phyloP scores from a whole-genome alignment of 306 rosid genomes.

The Comarum palustre region DNA sequence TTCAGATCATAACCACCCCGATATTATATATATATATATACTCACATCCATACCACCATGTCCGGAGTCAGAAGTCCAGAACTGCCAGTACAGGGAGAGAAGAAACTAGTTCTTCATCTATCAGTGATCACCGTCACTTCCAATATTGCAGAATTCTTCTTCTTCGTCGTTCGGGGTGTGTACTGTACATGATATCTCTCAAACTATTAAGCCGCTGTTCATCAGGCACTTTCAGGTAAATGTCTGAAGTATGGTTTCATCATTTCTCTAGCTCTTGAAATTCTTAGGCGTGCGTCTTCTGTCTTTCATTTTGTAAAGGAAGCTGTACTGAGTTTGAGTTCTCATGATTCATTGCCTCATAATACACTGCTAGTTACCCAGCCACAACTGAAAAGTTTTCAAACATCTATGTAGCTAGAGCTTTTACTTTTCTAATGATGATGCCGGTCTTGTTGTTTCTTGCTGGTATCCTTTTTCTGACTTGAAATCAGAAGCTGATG shows the following conservation, averaged over 20 bases:
- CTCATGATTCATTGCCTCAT: neutral
- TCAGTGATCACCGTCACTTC: neutral
- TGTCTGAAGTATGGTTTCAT: neutral
- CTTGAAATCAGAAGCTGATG: neutral
- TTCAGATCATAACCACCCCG: neutral
- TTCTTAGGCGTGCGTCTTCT: neutral
- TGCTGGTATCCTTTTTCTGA: neutral
- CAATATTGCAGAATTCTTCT: neutral
- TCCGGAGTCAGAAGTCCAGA: neutral
- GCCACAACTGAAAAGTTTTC: neutral
- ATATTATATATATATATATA: neutral
- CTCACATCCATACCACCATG: constrained; percentile 3
- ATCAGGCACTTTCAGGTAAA: neutral
- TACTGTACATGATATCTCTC: neutral
- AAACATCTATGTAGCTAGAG: neutral
- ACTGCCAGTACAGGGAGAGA: neutral
- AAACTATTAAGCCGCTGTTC: neutral
- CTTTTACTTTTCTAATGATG: neutral
- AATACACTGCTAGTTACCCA: neutral
- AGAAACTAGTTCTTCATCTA: neutral
- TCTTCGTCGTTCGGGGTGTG: neutral
- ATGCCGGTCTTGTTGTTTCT: neutral
- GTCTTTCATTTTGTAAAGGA: neutral
- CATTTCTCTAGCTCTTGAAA: neutral
- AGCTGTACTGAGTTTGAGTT: neutral